Evolutionary conservation across 176 grass and related monocot genomes (phyloP), one percentile per base, ranked within the genome.

Genomic region (Aegilops longissima): DNA sequence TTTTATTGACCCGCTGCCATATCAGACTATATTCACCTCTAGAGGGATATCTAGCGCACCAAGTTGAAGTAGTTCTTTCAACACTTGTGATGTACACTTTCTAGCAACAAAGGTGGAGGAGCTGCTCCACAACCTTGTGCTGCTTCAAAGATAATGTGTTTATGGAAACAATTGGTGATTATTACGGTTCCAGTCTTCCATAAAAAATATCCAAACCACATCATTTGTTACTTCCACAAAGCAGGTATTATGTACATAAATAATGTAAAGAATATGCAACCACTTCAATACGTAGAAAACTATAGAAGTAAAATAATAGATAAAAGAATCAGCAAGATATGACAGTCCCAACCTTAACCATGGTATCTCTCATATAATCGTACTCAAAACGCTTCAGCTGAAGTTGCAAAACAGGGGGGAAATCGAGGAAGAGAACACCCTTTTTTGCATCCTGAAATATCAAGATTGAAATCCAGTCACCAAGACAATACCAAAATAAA

Each of bases 341-440:
- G 59, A 77, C 16, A 36, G 63, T 82, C 51, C 88, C 76, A 88
- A 97, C 95, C 92, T 97, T 97, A 82, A 97, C 90, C 92, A 94
- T 97, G 61, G 90, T 89, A 82, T 97, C 95, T 70, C 95, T 82
- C 90, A 89, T 94, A 76, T 93, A 94, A 87, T 97, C 95, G 38
- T 97, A 97, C 77, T 97, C 95, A 61, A 97, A 97, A 64, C 95
- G 90, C 86, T 97, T 97, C 80, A 97, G 69, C 86, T 97, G 95
- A 86, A 97, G 92, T 92, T 97, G 95, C 92, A 97, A 94, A 87
- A 97, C 92, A 72, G 95, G 95, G 18, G 95, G 95, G 9, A 94
- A 92, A 89, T 97, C 86, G 65, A 97, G 92, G 85, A 97, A 97
- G 64, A 97, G 88, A 84, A 94, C 95, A 78, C 95, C 95, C 61